Percentiles rank a stretch among this genome's conserved stretches.
Conservation (phyloP, 2,329 filamentous ascomycete genomes). For the Sporothrix protearum region DNA sequence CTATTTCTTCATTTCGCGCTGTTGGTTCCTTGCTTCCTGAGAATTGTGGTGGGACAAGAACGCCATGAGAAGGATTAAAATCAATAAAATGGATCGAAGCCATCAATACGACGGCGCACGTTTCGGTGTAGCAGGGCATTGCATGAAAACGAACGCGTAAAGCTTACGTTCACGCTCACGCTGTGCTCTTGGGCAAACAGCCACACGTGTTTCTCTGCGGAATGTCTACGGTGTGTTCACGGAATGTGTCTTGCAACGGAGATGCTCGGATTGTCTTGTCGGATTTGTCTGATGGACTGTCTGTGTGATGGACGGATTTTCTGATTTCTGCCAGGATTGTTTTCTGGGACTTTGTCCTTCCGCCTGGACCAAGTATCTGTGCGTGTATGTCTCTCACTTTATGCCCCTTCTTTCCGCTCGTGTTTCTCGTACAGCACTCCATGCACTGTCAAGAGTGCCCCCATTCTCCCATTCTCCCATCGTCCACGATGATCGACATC, state of each 20-base stretch:
- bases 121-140: background rate
- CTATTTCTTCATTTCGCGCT: background rate
- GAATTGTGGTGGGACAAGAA: background rate
- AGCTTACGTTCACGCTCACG: background rate
- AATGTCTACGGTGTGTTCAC: background rate
- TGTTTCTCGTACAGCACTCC: background rate
- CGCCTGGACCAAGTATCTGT: background rate
- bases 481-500: background rate
- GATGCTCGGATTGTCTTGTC: background rate
- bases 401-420: background rate
- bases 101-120: background rate
- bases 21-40: background rate
- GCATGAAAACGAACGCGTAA: background rate
- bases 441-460: background rate
- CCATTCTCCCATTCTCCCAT: background rate
- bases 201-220: conserved; percentile 10
- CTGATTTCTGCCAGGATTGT: background rate
- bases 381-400: background rate
- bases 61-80: background rate
- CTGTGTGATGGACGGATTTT: background rate
- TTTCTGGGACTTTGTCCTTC: background rate
- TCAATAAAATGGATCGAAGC: background rate
- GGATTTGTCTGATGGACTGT: background rate
- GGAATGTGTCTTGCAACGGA: background rate
- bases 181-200: background rate